These are phyloP conservation scores for Epithele typhae DNA, from an alignment of 768 basidiomycete species.

Conservation along the genomic window DNA sequence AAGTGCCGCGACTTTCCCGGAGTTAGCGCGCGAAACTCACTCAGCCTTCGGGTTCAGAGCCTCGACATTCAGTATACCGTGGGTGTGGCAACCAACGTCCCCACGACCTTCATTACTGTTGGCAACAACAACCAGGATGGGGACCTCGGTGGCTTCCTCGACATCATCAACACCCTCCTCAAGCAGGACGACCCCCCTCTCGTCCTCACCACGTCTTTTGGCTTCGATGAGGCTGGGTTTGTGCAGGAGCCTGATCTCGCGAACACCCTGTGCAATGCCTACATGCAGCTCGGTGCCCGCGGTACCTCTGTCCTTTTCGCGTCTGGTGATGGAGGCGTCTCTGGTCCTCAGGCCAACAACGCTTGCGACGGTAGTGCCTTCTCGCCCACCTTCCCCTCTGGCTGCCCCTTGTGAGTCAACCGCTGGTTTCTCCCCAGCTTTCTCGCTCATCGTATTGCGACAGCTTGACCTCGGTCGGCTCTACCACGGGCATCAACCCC, in stretches of 20 bases:
- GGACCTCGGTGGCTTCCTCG: slow-evolving; percentile 30
- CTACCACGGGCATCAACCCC: slow-evolving; percentile 22
- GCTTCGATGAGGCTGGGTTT: slow-evolving; percentile 26
- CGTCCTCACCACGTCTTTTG: slow-evolving; percentile 33
- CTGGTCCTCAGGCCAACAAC: slow-evolving; percentile 21
- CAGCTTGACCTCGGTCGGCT: slow-evolving; percentile 26
- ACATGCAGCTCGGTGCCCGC: slow-evolving; percentile 31
- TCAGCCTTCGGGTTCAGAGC: slow-evolving; percentile 19
- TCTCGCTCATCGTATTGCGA: not conserved
- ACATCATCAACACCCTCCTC: slow-evolving; percentile 27
- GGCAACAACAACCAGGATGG: slow-evolving; percentile 28
- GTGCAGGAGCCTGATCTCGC: slow-evolving; percentile 21
- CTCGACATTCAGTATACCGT: slow-evolving; percentile 36
- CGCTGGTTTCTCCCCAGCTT: not conserved
- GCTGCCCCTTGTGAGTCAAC: slow-evolving; percentile 30
- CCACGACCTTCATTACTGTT: slow-evolving; percentile 29
- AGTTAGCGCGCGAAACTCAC: slow-evolving; percentile 11
- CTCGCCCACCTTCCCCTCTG: slow-evolving; percentile 32
- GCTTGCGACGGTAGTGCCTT: slow-evolving; percentile 40
- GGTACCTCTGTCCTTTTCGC: slow-evolving; percentile 35
- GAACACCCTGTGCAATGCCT: slow-evolving; percentile 31
- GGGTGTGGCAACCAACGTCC: slow-evolving; percentile 31
- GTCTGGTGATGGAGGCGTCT: slow-evolving; percentile 35
- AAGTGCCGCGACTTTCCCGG: no score
- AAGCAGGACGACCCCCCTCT: slow-evolving; percentile 23